These are phyloP conservation scores for Alternaria sp. DNA, from an alignment of 2,329 filamentous ascomycete genomes.

Conservation along the genomic window DNA sequence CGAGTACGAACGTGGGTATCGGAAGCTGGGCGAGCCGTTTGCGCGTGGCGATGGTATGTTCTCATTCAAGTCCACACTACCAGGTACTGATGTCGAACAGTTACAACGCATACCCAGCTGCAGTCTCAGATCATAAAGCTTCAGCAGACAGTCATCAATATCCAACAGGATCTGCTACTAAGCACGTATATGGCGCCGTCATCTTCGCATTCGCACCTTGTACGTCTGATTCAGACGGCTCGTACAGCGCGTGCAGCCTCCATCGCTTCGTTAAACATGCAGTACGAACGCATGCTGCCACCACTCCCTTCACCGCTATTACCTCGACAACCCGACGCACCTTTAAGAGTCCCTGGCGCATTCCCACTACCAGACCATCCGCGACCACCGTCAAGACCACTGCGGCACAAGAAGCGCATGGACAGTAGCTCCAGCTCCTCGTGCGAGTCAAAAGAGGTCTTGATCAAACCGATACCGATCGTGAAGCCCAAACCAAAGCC, in stretches of 20 bases:
- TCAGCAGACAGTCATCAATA: slow-evolving; percentile 37
- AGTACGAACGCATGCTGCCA: slow-evolving; percentile 35
- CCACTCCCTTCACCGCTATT: slow-evolving; percentile 1
- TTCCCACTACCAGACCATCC: slow-evolving; percentile 18
- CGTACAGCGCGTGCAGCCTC: slow-evolving; percentile 34
- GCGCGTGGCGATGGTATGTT: slow-evolving; percentile 41
- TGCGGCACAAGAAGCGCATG: slow-evolving; percentile 9
- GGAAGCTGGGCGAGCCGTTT: slow-evolving; percentile 37
- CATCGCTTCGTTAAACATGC: slow-evolving; percentile 35
- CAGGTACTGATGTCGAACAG: slow-evolving; percentile 20
- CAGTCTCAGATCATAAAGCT: slow-evolving; percentile 43
- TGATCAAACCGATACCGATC: slow-evolving; percentile 2
- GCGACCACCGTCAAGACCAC: slow-evolving; percentile 9
- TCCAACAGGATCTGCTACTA: slow-evolving; percentile 37
- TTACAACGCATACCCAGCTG: slow-evolving; percentile 38
- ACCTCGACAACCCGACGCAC: slow-evolving; percentile 9
- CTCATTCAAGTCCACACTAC: background rate
- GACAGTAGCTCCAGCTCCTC: slow-evolving; percentile 13
- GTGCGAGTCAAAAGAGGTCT: slow-evolving; percentile 8
- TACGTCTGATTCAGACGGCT: slow-evolving; percentile 34
- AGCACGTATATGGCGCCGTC: slow-evolving; percentile 30
- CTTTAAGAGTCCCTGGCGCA: slow-evolving; percentile 22
- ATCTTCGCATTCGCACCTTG: slow-evolving; percentile 36
- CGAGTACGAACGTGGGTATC: slow-evolving; percentile 40
- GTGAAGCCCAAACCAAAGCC: background rate